Conservation (phyloP, 1,284 basidiomycete genomes). For the Pholiota adiposa region DNA sequence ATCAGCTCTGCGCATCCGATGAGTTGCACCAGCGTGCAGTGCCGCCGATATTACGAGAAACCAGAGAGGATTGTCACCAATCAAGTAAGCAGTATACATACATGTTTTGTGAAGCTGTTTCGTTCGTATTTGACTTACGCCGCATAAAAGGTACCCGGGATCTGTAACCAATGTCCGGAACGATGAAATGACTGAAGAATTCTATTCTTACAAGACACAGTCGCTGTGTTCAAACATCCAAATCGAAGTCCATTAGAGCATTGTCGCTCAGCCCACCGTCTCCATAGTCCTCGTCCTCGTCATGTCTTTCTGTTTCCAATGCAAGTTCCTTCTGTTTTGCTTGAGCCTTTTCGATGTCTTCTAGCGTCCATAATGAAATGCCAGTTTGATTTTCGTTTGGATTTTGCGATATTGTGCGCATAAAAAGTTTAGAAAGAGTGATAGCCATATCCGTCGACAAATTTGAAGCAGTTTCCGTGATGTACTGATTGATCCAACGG, state of each 20-base stretch:
- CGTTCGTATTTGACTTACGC: too few species aligned
- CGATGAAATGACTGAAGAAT: constrained; percentile 15
- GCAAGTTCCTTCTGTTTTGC: constrained; percentile 71
- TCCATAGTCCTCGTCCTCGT: constrained; percentile 64
- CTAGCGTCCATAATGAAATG: constrained; percentile 91
- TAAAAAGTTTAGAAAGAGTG: constrained; percentile 94
- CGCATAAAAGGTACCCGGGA: constrained; percentile 43
- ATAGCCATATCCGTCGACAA: constrained; percentile 99
- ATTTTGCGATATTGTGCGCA: constrained; percentile 97
- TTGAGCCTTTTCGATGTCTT: constrained; percentile 83
- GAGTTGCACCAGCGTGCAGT: constrained; percentile 51
- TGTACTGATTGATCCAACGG: constrained; percentile 99
- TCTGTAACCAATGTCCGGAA: constrained; percentile 43
- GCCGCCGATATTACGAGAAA: constrained; percentile 59
- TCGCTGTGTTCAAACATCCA: constrained; percentile 29
- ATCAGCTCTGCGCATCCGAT: constrained; percentile 54
- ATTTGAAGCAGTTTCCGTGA: constrained; percentile 96
- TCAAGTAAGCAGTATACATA: constrained; percentile 36
- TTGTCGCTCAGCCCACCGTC: constrained; percentile 76
- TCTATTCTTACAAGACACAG: constrained; percentile 1
- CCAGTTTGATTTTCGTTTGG: constrained; percentile 95
- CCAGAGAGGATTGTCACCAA: constrained; percentile 38
- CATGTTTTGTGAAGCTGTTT: too few species aligned
- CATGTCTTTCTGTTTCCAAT: constrained; percentile 47
- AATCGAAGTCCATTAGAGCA: constrained; percentile 64